These are phyloP conservation scores for Calamus simplicifolius DNA, from an alignment of 176 grass and related monocot genomes.

Conservation along the genomic window DNA sequence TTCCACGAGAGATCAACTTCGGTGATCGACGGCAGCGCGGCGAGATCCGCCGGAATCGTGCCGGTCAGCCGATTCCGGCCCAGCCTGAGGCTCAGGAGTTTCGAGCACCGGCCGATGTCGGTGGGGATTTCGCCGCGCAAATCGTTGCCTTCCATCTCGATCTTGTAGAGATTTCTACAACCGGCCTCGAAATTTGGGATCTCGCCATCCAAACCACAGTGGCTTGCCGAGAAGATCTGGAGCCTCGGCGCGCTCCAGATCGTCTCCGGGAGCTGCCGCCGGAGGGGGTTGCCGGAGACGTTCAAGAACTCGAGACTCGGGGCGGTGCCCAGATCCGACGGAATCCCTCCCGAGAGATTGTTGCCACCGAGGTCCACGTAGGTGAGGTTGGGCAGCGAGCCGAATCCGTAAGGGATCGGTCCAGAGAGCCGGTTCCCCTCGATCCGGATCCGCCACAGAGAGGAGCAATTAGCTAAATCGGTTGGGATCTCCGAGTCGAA, in stretches of 20 bases:
- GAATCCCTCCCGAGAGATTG: constrained; percentile 44
- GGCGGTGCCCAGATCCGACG: constrained; percentile 34
- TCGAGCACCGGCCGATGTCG: constrained; percentile 44
- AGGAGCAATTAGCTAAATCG: constrained; percentile 53
- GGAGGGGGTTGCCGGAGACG: constrained; percentile 60
- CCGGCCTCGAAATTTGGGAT: constrained; percentile 49
- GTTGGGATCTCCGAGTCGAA: constrained; percentile 62
- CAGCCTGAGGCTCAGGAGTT: constrained; percentile 68
- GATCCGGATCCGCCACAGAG: constrained; percentile 68
- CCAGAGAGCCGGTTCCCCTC: constrained; percentile 55
- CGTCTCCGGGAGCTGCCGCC: constrained; percentile 28
- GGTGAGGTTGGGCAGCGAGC: constrained; percentile 56
- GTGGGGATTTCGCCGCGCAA: constrained; percentile 46
- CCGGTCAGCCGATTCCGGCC: constrained; percentile 54
- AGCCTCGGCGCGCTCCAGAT: constrained; percentile 51
- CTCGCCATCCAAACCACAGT: constrained; percentile 34
- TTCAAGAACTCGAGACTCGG: constrained; percentile 71
- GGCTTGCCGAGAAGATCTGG: constrained; percentile 56
- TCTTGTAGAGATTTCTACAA: constrained; percentile 62
- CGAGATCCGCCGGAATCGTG: constrained; percentile 48
- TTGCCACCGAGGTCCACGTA: constrained; percentile 86
- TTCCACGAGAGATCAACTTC: constrained; percentile 87
- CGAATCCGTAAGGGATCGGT: constrained; percentile 55
- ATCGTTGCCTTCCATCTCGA: constrained; percentile 60
- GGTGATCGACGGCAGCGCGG: constrained; percentile 70